Evolutionary conservation across 768 basidiomycete species (phyloP).

Genomic region (Leccinum olivaceopallidum): DNA sequence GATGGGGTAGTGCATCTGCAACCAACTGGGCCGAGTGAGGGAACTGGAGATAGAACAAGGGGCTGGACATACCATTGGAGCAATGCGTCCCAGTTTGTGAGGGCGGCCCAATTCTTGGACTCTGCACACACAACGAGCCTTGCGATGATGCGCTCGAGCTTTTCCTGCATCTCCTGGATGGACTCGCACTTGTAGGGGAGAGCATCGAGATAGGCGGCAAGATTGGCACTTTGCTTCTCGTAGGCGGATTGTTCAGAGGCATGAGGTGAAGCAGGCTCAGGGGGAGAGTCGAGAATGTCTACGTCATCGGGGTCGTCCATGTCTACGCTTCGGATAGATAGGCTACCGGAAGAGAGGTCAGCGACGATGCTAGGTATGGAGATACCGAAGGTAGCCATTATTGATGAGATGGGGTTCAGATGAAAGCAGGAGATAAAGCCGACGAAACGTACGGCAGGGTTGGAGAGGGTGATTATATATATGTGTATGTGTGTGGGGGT

Average conservation of each 20-base stretch:
- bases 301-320: slow-evolving; percentile 63
- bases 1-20: slow-evolving; percentile 80
- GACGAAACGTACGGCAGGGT: slow-evolving; percentile 29
- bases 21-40: slow-evolving; percentile 55
- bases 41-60: neutral
- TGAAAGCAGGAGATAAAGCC: slow-evolving; percentile 18
- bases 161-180: slow-evolving; percentile 63
- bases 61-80: slow-evolving; percentile 62
- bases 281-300: slow-evolving; percentile 42
- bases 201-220: slow-evolving; percentile 65
- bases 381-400: slow-evolving; percentile 23
- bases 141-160: slow-evolving; percentile 67
- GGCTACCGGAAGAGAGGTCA: slow-evolving; percentile 24
- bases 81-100: slow-evolving; percentile 78
- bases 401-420: slow-evolving; percentile 19
- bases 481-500: slow-evolving; percentile 13
- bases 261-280: slow-evolving; percentile 29
- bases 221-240: slow-evolving; percentile 59
- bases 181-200: slow-evolving; percentile 76
- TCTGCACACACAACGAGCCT: slow-evolving; percentile 72
- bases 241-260: slow-evolving; percentile 37
- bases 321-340: slow-evolving; percentile 25
- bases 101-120: slow-evolving; percentile 70
- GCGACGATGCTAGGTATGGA: slow-evolving; percentile 25
- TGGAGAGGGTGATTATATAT: slow-evolving; percentile 15